phyloP scores from a whole-genome alignment of 2,329 filamentous ascomycete genomes.

The Nothophoma quercina region DNA sequence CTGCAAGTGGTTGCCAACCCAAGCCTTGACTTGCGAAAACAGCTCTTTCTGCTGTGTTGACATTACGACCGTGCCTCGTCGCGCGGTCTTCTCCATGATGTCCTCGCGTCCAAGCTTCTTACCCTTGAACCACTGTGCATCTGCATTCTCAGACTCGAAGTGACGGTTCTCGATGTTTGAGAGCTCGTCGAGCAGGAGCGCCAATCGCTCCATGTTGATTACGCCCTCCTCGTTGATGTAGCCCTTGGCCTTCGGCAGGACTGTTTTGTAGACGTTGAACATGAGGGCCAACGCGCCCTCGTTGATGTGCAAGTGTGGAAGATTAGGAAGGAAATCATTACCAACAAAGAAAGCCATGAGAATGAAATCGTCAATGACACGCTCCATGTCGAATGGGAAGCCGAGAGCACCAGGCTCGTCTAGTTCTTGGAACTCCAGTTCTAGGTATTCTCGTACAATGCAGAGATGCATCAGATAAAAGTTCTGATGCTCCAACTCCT shows the following conservation, averaged over 20 bases:
- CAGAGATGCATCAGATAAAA: constrained; percentile 98
- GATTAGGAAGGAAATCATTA: constrained; percentile 97
- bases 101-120: constrained; percentile 78
- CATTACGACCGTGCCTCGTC: constrained; percentile 72
- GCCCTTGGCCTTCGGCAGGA: constrained; percentile 84
- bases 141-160: constrained; percentile 88
- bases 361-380: constrained; percentile 98
- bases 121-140: constrained; percentile 89
- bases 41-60: constrained; percentile 82
- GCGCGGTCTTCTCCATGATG: constrained; percentile 67
- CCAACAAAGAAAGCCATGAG: constrained; percentile 99
- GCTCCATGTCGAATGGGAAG: constrained; percentile 91
- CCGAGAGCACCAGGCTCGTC: constrained; percentile 74
- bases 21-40: constrained; percentile 83
- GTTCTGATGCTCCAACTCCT: constrained; percentile 97
- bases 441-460: constrained; percentile 95
- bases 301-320: constrained; percentile 97
- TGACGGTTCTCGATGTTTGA: constrained; percentile 89
- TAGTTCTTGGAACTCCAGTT: constrained; percentile 94
- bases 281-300: constrained; percentile 95
- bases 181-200: constrained; percentile 80
- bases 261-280: constrained; percentile 95
- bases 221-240: constrained; percentile 96
- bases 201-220: constrained; percentile 84
- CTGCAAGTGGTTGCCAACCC: constrained; percentile 72